These are phyloP conservation scores for Plasmodium billcollinsi DNA, from an alignment of 169 alveolate genomes.

Conservation along the genomic window DNA sequence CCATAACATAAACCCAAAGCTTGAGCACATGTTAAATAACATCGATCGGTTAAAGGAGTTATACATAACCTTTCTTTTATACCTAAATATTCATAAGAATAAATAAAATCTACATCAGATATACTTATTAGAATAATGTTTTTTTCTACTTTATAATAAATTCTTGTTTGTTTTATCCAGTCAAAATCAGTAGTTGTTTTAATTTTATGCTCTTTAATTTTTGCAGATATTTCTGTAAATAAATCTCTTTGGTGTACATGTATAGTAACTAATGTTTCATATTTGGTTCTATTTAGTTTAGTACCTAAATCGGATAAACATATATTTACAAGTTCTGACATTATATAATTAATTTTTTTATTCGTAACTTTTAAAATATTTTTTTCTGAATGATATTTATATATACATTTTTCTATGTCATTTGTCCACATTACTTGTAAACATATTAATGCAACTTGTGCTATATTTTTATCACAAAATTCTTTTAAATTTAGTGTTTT, in stretches of 20 bases:
- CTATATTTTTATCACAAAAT: slow-evolving; percentile 93
- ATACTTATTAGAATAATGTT: slow-evolving; percentile 88
- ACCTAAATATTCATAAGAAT: slow-evolving; percentile 98
- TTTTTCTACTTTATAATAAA: slow-evolving; percentile 92
- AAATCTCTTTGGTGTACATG: slow-evolving; percentile 98
- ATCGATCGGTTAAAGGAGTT: slow-evolving; percentile 99
- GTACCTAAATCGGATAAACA: slow-evolving; percentile 93
- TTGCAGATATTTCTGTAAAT: slow-evolving; percentile 91
- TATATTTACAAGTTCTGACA: slow-evolving; percentile 91
- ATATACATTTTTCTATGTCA: slow-evolving; percentile 94
- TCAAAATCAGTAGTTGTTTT: slow-evolving; percentile 88
- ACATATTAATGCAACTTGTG: slow-evolving; percentile 95
- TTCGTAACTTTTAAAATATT: slow-evolving; percentile 79
- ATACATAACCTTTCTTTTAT: slow-evolving; percentile 96
- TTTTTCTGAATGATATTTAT: slow-evolving; percentile 91
- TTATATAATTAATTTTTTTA: slow-evolving; percentile 88
- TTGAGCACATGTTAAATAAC: slow-evolving; percentile 96
- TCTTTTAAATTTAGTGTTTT: slow-evolving; percentile 89
- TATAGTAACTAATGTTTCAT: slow-evolving; percentile 96
- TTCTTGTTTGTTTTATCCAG: slow-evolving; percentile 97
- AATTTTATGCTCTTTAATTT: slow-evolving; percentile 80
- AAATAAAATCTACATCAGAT: slow-evolving; percentile 95
- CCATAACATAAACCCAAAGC: slow-evolving; percentile 97
- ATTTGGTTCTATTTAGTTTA: slow-evolving; percentile 93
- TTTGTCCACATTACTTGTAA: slow-evolving; percentile 95